A percentile compares a stretch with the other conserved stretches of the same genome.
Evolutionary conservation across 1,284 basidiomycete species (phyloP).

Genomic region (Neolentinus lepideus): DNA sequence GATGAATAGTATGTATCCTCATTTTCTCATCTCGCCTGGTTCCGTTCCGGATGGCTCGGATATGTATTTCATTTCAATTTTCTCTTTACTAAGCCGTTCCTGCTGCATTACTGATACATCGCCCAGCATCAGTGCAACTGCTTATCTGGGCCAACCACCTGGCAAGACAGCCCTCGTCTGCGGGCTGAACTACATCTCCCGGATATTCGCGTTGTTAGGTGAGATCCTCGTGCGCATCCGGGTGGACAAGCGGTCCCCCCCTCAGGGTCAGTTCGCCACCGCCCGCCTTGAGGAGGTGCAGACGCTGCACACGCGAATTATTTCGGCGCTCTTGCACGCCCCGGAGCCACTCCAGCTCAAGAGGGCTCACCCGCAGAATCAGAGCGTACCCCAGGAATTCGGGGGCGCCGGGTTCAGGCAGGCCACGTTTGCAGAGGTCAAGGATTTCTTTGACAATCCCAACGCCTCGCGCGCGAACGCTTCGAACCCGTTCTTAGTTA

Average conservation of each 20-base stretch:
- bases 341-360: conserved; percentile 69
- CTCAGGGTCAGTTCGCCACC: conserved; percentile 75
- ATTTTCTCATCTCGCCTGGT: too few species aligned
- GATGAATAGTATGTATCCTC: conserved; percentile 68
- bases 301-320: conserved; percentile 65
- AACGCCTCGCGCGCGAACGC: conserved; percentile 78
- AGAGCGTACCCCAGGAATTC: conserved; percentile 46
- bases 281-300: conserved; percentile 75
- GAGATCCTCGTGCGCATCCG: conserved; percentile 80
- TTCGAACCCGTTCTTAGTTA: conserved; percentile 80
- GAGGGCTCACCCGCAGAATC: conserved; percentile 36
- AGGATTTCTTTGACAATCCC: conserved; percentile 84
- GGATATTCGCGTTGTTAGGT: conserved; percentile 77
- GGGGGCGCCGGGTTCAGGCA: conserved; percentile 67
- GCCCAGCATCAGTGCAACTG: conserved; percentile 67
- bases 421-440: conserved; percentile 78
- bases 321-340: conserved; percentile 59
- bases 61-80: conserved; percentile 1
- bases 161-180: conserved; percentile 78
- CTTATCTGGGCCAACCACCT: conserved; percentile 75
- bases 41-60: conserved; percentile 9
- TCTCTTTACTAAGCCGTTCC: conserved; percentile 9
- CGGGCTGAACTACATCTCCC: conserved; percentile 80
- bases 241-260: conserved; percentile 77
- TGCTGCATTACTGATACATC: conserved; percentile 4